phyloP scores from a whole-genome alignment of 2,329 filamentous ascomycete species.

The Cercospora sp. region DNA sequence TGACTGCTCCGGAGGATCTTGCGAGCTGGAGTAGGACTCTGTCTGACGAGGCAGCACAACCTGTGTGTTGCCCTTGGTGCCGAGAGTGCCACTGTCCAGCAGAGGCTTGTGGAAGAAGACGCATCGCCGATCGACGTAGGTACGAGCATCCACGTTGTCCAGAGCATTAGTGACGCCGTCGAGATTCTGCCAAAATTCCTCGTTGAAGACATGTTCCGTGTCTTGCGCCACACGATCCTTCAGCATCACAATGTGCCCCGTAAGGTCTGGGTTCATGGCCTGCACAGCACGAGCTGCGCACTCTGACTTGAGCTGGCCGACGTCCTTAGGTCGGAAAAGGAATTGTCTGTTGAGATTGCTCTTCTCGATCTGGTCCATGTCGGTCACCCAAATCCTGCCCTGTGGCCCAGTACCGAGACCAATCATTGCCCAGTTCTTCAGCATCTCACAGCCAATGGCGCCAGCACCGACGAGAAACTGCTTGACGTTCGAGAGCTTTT shows the following conservation, averaged over 20 bases:
- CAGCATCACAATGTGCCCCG: conserved; percentile 79
- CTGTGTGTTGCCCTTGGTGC: conserved; percentile 97
- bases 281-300: conserved; percentile 87
- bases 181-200: conserved; percentile 82
- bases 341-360: conserved; percentile 98
- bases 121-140: conserved; percentile 92
- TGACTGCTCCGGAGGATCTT: conserved; percentile 96
- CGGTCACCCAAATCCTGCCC: conserved; percentile 87
- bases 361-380: conserved; percentile 98
- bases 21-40: conserved; percentile 95
- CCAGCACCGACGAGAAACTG: conserved; percentile 95
- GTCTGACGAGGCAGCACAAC: conserved; percentile 88
- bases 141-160: conserved; percentile 95
- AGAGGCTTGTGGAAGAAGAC: conserved; percentile 98
- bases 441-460: conserved; percentile 97
- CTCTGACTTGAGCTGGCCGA: conserved; percentile 95
- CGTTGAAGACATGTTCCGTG: conserved; percentile 92
- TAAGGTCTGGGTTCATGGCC: conserved; percentile 90
- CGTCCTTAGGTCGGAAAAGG: conserved; percentile 88
- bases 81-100: conserved; percentile 94
- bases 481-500: conserved; percentile 85
- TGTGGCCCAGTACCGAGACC: conserved; percentile 84
- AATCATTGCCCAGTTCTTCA: conserved; percentile 99
- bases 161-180: conserved; percentile 95
- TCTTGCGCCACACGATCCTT: conserved; percentile 89